Evolutionary conservation across 1,284 basidiomycete genomes (phyloP).

Genomic region (Testicularia cyperi): DNA sequence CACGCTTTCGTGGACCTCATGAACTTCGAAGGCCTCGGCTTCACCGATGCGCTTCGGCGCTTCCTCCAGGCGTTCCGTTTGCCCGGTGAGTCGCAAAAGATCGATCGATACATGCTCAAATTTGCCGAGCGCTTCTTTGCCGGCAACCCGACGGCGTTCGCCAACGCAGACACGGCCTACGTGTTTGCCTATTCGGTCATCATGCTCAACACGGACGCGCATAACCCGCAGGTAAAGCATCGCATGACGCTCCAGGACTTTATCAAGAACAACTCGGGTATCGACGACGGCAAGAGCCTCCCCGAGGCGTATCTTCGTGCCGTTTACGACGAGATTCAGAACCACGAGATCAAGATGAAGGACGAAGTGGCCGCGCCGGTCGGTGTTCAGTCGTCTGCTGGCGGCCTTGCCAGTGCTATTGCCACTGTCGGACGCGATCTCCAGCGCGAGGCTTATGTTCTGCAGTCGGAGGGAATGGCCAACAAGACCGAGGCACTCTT

Average conservation of each 20-base stretch:
- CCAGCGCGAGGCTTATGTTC: slow-evolving; percentile 57
- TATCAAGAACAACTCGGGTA: slow-evolving; percentile 59
- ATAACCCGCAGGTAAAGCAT: slow-evolving; percentile 59
- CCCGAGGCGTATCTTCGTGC: slow-evolving; percentile 52
- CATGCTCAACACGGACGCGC: slow-evolving; percentile 60
- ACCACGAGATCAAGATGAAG: slow-evolving; percentile 61
- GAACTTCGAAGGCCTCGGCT: slow-evolving; percentile 54
- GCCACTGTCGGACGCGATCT: slow-evolving; percentile 57
- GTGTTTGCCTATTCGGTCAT: slow-evolving; percentile 60
- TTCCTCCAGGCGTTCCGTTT: slow-evolving; percentile 59
- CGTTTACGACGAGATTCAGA: slow-evolving; percentile 58
- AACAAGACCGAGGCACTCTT: slow-evolving; percentile 59
- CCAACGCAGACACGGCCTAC: slow-evolving; percentile 60
- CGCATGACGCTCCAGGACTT: slow-evolving; percentile 59
- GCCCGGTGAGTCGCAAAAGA: slow-evolving; percentile 60
- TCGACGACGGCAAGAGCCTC: slow-evolving; percentile 56
- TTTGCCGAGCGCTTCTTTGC: slow-evolving; percentile 58
- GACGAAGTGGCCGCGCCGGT: slow-evolving; percentile 46
- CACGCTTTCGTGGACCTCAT: slow-evolving; percentile 60
- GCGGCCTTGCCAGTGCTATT: slow-evolving; percentile 53
- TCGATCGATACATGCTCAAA: slow-evolving; percentile 60
- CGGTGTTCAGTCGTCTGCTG: slow-evolving; percentile 23
- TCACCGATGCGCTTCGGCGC: slow-evolving; percentile 54
- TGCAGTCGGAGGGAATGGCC: slow-evolving; percentile 59
- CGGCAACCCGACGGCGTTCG: slow-evolving; percentile 56